These are phyloP conservation scores for Tilletia horrida DNA, from an alignment of 1,284 basidiomycete genomes.

Conservation along the genomic window DNA sequence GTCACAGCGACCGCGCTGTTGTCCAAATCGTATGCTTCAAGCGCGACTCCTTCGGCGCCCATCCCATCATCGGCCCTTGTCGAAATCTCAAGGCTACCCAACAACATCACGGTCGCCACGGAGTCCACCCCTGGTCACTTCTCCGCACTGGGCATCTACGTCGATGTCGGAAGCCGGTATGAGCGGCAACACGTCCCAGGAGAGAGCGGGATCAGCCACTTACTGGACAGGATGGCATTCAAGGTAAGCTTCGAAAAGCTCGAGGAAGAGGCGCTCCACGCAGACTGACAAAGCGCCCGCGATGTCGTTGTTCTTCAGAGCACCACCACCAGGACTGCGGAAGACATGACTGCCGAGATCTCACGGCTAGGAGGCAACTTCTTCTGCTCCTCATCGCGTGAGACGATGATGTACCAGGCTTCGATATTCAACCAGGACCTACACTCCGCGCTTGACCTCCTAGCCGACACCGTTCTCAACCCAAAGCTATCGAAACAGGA, in stretches of 20 bases:
- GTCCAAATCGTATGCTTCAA: not conserved
- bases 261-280: too few relatives aligned
- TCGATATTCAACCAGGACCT: slow-evolving; percentile 85
- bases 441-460: slow-evolving; percentile 75
- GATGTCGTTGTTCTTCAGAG: slow-evolving; percentile 48
- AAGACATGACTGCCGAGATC: slow-evolving; percentile 77
- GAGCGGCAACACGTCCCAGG: slow-evolving; percentile 66
- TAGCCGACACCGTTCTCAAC: slow-evolving; percentile 84
- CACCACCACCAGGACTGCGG: slow-evolving; percentile 59
- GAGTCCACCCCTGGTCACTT: slow-evolving; percentile 90
- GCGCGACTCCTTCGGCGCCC: not conserved
- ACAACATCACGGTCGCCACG: slow-evolving; percentile 86
- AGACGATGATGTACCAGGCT: slow-evolving; percentile 95
- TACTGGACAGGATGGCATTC: slow-evolving; percentile 92
- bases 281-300: not conserved
- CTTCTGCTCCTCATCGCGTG: slow-evolving; percentile 82
- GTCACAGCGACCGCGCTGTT: not conserved
- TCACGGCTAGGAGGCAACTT: slow-evolving; percentile 88
- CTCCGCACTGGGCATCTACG: slow-evolving; percentile 85
- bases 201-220: slow-evolving; percentile 77
- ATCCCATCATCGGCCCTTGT: slow-evolving; percentile 27
- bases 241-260: slow-evolving; percentile 64
- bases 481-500: slow-evolving; percentile 75
- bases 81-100: slow-evolving; percentile 76
- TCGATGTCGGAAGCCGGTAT: slow-evolving; percentile 90